A percentile compares a stretch with the other conserved stretches of the same genome.
phyloP scores from a whole-genome alignment of 2,329 filamentous ascomycete genomes.

The Alternaria conjuncta region DNA sequence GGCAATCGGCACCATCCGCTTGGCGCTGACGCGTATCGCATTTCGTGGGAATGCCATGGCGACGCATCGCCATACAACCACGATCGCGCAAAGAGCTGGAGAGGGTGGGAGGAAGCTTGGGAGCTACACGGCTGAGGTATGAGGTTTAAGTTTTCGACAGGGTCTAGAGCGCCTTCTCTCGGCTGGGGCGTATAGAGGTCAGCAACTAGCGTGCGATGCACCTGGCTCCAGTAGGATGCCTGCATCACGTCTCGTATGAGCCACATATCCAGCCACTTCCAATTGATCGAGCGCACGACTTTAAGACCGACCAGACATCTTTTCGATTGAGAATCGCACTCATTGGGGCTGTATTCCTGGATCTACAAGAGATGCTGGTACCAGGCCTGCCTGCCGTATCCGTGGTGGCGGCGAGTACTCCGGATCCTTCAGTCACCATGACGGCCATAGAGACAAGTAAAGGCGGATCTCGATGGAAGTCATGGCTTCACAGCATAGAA shows the following conservation, averaged over 20 bases:
- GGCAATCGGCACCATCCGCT: constrained; percentile 27
- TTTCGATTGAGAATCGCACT: not conserved
- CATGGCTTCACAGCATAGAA: not conserved
- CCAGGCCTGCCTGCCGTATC: not conserved
- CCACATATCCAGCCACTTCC: not conserved
- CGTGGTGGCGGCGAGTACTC: not conserved
- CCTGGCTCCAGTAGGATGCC: not conserved
- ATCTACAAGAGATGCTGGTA: not conserved
- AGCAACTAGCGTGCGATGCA: not conserved
- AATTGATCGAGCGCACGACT: not conserved
- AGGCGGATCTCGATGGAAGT: not conserved
- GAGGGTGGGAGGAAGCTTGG: not conserved
- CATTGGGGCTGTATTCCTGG: not conserved
- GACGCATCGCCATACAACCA: not conserved
- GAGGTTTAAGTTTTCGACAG: not conserved
- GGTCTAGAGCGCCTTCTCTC: not conserved
- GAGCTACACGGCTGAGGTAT: not conserved
- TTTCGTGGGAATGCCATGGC: constrained; percentile 3
- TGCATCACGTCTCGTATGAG: not conserved
- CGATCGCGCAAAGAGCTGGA: not conserved
- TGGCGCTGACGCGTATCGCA: constrained; percentile 30
- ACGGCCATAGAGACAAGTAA: not conserved
- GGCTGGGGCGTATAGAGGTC: not conserved
- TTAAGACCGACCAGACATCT: not conserved
- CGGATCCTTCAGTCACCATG: not conserved